These are phyloP conservation scores for Synchytrium microbalum DNA, from an alignment of 371 early-diverging fungal species.

Conservation along the genomic window DNA sequence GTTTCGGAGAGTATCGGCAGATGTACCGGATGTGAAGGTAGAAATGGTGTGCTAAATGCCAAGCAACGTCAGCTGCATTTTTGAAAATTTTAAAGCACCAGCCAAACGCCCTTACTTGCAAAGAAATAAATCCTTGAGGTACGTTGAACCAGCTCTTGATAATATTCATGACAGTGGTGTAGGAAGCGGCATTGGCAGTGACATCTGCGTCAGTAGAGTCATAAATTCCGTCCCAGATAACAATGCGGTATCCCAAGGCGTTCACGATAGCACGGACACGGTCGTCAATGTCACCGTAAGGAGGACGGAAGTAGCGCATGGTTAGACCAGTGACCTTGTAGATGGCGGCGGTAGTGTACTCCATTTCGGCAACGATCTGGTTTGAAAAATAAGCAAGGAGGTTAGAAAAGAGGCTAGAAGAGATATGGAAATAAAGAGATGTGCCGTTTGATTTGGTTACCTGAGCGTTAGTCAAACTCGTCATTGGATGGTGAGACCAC, in stretches of 20 bases:
- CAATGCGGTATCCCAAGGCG: slow-evolving; percentile 19
- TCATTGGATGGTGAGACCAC: slow-evolving; percentile 53
- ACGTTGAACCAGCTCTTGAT: slow-evolving; percentile 1
- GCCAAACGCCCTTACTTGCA: neutral
- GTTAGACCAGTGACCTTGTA: slow-evolving; percentile 22
- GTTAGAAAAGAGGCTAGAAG: neutral
- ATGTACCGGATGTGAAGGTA: too few species aligned
- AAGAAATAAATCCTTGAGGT: neutral
- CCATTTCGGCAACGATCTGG: slow-evolving; percentile 60
- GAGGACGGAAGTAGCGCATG: slow-evolving; percentile 42
- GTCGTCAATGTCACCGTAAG: slow-evolving; percentile 45
- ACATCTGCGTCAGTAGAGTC: slow-evolving; percentile 1
- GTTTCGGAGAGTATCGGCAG: too few species aligned
- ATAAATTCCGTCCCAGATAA: neutral
- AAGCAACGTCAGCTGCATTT: too few species aligned
- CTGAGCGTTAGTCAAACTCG: slow-evolving; percentile 59
- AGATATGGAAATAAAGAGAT: too few species aligned
- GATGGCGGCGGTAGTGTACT: slow-evolving; percentile 47
- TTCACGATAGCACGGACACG: slow-evolving; percentile 28
- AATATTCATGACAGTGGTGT: neutral
- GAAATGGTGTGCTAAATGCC: too few species aligned
- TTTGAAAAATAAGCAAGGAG: slow-evolving; percentile 5
- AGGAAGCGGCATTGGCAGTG: neutral
- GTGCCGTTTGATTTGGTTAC: too few species aligned
- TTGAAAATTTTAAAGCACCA: too few species aligned